Evolutionary conservation across 2,329 filamentous ascomycete genomes (phyloP).

Genomic region (Cladosporium sp.): DNA sequence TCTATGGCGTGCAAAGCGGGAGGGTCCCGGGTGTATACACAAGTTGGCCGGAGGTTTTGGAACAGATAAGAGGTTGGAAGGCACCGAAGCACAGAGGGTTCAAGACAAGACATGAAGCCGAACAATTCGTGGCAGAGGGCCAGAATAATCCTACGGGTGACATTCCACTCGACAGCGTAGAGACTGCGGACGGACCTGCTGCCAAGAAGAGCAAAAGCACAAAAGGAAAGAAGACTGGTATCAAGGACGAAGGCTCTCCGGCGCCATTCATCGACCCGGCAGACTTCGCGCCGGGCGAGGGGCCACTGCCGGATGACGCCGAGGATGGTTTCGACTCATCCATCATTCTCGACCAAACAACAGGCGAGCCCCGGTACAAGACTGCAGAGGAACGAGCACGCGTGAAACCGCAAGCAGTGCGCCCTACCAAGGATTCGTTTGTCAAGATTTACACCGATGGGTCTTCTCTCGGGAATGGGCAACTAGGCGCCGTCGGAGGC

Average conservation of each 20-base stretch:
- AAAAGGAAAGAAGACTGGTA: conserved; percentile 41
- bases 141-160: conserved; percentile 15
- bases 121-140: conserved; percentile 65
- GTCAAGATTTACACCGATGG: conserved; percentile 66
- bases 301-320: conserved; percentile 55
- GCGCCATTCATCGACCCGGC: conserved; percentile 26
- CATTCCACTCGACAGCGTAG: conserved; percentile 25
- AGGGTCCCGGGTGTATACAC: conserved; percentile 62
- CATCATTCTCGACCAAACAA: conserved; percentile 54
- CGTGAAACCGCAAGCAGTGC: conserved; percentile 49
- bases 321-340: conserved; percentile 64
- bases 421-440: conserved; percentile 45
- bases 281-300: conserved; percentile 54
- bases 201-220: conserved; percentile 44
- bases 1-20: conserved; percentile 61
- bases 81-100: conserved; percentile 59
- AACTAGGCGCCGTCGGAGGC: conserved; percentile 55
- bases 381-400: conserved; percentile 48
- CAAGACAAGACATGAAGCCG: conserved; percentile 63
- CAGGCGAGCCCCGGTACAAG: conserved; percentile 58
- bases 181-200: conserved; percentile 24
- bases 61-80: conserved; percentile 72
- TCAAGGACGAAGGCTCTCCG: conserved; percentile 29
- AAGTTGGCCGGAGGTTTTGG: conserved; percentile 67
- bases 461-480: conserved; percentile 60